Evolutionary conservation across 2,329 filamentous ascomycete species (phyloP), one percentile per base, ranked within the genome.

Genomic region (Pyrenophora seminiperda): DNA sequence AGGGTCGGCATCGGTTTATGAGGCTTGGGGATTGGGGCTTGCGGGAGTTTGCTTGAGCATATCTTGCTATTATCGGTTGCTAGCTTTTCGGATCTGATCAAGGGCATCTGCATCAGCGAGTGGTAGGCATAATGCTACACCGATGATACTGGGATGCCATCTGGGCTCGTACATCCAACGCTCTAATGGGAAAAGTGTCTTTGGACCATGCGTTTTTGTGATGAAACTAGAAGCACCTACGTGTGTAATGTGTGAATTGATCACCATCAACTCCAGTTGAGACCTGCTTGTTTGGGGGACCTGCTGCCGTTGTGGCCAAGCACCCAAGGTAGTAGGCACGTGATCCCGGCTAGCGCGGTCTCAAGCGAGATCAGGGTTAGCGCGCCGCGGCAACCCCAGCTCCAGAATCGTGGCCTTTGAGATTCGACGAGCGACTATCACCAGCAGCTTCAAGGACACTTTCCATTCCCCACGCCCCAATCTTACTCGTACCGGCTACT

Each of bases 351-450:
- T 66, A 65, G 58, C 54, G 55, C 46, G 45, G 31, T 55, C 41
- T 17, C 41, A 57, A 43, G 44, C 44, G 49, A 52, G 49, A 37
- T 52, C 49, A 50, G 50, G 46, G 48, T 53, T 54, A 65, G 59
- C 56, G 56, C 53, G 53, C 54, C 46, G 49, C 50, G 53, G 49
- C 49, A 52, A 50, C 50, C 45, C 56, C 47, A 56, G 64, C 65
- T 67, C 65, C 58, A 65, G 66, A 67, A 68, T 62, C 63, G 65
- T 69, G 66, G 60, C 67, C 65, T 69, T 56, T 66, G 49, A 46
- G 42, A 58, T 50, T 45, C 50, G 46, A 47, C 47, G 46, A 45
- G 38, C 53, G 47, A 50, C 48, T 48, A 55, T 51, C 41, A 36
- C 43, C 50, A 59, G 19, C 53, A 54, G 41, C 54, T 29, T 54